Evolutionary conservation across 163 green algal genomes (phyloP), one percentile per base, ranked within the genome.

Genomic region (Scenedesmus sp.): DNA sequence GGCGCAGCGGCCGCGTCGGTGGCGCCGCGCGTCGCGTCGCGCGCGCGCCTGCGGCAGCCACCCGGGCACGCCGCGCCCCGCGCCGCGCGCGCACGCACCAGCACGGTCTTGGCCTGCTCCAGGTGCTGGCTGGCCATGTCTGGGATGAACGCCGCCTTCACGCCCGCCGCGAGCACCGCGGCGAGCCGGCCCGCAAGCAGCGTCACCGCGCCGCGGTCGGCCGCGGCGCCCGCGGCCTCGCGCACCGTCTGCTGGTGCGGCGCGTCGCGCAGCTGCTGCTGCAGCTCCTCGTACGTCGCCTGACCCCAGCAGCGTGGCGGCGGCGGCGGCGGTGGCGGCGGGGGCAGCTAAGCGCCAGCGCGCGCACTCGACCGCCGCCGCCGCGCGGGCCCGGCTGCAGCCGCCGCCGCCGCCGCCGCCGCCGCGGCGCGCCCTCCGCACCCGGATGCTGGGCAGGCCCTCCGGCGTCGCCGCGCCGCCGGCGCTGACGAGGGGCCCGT

Each of bases 121-220:
- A 81, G 33, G n/a, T 81, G 60, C n/a, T 75, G 60, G 0, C 33
- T 56, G 18, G 73, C 28, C 33, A 80, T 39, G 24, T 80, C 71
- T 1, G 71, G 71, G 9, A 80, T 54, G 20, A 80, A 80, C 11
- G 58, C 47, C 0, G 58, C 58, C 60, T 71, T 70, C 0, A 48
- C 42, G 5, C 29, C 71, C 1, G 58, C 45, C 31, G 60, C 34
- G 10, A 80, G 45, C 14, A 51, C 17, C n/a, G 45, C 71, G n/a
- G 71, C 71, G 44, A 80, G 39, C 22, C 45, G 22, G 0, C 71
- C 71, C 26, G 58, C 58, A 20, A 80, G 22, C 71, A 80, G 45
- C 9, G 42, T 80, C 9, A 42, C 22, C 42, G 45, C 15, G 3
- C 71, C 71, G 2, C 63, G 42, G 22, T 71, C 45, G 34, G 71